These are phyloP conservation scores for Beauveria asiatica DNA, from an alignment of 2,329 filamentous ascomycete genomes.

Conservation along the genomic window DNA sequence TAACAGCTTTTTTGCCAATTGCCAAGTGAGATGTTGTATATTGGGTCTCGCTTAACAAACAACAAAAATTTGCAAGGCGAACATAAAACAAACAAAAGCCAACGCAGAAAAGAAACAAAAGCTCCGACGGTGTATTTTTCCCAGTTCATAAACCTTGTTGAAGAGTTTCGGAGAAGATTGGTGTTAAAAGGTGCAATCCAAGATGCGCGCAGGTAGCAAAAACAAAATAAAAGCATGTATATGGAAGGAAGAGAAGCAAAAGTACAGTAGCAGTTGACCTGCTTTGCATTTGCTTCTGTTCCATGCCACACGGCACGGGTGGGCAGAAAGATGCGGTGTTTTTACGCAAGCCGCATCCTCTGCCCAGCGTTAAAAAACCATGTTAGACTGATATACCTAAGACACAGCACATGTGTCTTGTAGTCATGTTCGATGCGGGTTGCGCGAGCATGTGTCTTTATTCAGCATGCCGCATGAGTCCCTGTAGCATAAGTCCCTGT, in stretches of 20 bases:
- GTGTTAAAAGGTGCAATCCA: slow-evolving; percentile 8
- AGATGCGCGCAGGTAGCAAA: neutral
- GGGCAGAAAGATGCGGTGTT: neutral
- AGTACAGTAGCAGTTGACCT: neutral
- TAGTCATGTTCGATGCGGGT: slow-evolving; percentile 5
- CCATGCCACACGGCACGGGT: neutral
- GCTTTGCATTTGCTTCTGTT: neutral
- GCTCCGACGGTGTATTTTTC: slow-evolving; percentile 2
- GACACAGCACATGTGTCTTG: neutral
- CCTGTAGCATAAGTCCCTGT: slow-evolving; percentile 5
- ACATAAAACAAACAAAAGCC: slow-evolving; percentile 8
- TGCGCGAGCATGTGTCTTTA: slow-evolving; percentile 11
- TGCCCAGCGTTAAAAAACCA: neutral
- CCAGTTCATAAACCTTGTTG: slow-evolving; percentile 9
- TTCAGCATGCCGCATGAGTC: slow-evolving; percentile 11
- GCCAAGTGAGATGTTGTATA: slow-evolving; percentile 11
- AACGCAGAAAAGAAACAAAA: neutral
- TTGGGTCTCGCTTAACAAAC: slow-evolving; percentile 11
- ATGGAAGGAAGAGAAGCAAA: neutral
- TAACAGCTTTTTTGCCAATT: slow-evolving; percentile 3
- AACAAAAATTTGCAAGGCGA: slow-evolving; percentile 9
- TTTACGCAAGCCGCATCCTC: neutral
- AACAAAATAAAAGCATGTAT: neutral
- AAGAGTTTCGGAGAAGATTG: slow-evolving; percentile 7
- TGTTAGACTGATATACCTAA: neutral